Evolutionary conservation across 148 eudicot genomes (phyloP).

Genomic region (Chenopodium album): DNA sequence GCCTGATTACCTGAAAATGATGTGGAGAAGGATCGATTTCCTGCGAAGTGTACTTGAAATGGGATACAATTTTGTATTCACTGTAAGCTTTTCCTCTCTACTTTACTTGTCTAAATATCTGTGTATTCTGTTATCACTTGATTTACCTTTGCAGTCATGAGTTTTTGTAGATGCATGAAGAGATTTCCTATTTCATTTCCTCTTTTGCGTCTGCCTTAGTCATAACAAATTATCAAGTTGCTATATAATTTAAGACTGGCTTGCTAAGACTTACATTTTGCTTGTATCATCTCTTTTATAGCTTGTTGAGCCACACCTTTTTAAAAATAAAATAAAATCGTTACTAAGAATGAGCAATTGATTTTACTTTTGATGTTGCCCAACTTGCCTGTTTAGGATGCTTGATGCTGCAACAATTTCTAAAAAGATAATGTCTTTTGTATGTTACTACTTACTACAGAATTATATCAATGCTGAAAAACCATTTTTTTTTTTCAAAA

Average conservation of each 20-base stretch:
- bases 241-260: background rate
- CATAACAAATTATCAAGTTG: background rate
- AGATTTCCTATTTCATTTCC: background rate
- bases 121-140: conserved; percentile 1
- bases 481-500: background rate
- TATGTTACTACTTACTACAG: background rate
- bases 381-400: background rate
- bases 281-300: background rate
- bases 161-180: background rate
- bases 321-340: too few relatives aligned
- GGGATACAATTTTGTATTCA: conserved; percentile 60
- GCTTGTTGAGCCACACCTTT: background rate
- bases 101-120: background rate
- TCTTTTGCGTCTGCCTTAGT: background rate
- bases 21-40: conserved; percentile 67
- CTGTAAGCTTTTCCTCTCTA: conserved; percentile 32
- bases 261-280: background rate
- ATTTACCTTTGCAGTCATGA: background rate
- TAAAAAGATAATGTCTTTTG: too few relatives aligned
- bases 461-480: background rate
- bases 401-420: background rate
- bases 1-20: conserved; percentile 56
- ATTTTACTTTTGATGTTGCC: background rate
- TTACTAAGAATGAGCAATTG: background rate
- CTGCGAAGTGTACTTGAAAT: conserved; percentile 51